Evolutionary conservation across 2,329 filamentous ascomycete species (phyloP), one percentile per base, ranked within the genome.

Genomic region (Mollisia scopiformis): DNA sequence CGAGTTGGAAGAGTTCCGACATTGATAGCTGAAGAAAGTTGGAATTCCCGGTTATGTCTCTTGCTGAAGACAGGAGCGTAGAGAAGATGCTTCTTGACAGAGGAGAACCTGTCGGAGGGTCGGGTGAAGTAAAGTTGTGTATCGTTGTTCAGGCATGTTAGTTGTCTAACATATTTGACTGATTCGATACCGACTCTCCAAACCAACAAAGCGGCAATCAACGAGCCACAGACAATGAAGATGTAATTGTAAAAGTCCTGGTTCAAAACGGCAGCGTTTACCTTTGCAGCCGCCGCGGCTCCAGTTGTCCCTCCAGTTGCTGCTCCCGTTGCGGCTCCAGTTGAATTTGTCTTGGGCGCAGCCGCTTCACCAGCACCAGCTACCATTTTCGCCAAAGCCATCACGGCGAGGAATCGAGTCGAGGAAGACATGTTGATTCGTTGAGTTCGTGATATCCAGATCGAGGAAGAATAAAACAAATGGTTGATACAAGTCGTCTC

Each of bases 1-100:
- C 92, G 81, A n/a, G 89, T 90, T 0, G 92, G 92, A 19, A 96
- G 78, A 0, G 91, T 94, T 64, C 92, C 90, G 57, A 92, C 85
- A 67, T 88, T 88, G 71, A 91, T 76, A 7, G 88, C 88, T 19
- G 80, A 80, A 23, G 86, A 88, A 14, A 93, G 76, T 71, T 89
- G 87, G 66, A 92, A 83, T 71, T 91, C 88, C 27, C 85, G 80
- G 70, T 95, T 95, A 76, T 95, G 92, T 70, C 91, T 84, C 72
- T 91, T 91, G 58, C 82, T 83, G 70, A 87, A 84, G 19, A 96
- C 76, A 6, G 92, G 92, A 1, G 92, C 88, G 71, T 88, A 88
- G 19, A 89, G 76, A 21, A 92, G 65, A 67, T 90, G 82, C 71
- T 83, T 85, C 79, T 91, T 89, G 66, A 92, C 77, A 75, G 80